Percentiles rank a stretch among this genome's conserved stretches.
Evolutionary conservation across 2,329 filamentous ascomycete genomes (phyloP).

Genomic region (Fusarium sulawesiense): DNA sequence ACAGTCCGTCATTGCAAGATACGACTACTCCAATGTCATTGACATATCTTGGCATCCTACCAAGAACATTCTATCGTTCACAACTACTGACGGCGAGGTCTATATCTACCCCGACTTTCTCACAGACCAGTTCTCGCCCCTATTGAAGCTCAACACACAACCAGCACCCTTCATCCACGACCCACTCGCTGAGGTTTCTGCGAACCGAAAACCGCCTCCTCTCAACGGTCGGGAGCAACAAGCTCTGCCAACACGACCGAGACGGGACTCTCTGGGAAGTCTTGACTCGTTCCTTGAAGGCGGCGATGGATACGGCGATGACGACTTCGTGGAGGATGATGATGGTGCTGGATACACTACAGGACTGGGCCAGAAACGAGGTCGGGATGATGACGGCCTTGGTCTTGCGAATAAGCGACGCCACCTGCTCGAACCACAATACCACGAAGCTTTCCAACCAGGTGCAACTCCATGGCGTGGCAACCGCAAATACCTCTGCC

Average conservation of each 20-base stretch:
- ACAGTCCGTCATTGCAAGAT: slow-evolving; percentile 81
- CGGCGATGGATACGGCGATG: slow-evolving; percentile 66
- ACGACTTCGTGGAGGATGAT: slow-evolving; percentile 93
- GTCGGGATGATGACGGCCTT: slow-evolving; percentile 60
- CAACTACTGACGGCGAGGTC: slow-evolving; percentile 90
- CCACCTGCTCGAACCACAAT: slow-evolving; percentile 67
- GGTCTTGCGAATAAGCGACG: slow-evolving; percentile 62
- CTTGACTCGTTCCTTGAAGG: slow-evolving; percentile 82
- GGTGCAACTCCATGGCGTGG: slow-evolving; percentile 96
- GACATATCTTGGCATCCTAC: slow-evolving; percentile 91
- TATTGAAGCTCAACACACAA: slow-evolving; percentile 71
- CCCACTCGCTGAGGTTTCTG: slow-evolving; percentile 75
- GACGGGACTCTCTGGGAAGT: slow-evolving; percentile 77
- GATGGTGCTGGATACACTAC: slow-evolving; percentile 90
- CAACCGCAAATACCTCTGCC: slow-evolving; percentile 90
- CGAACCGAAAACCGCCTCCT: slow-evolving; percentile 68
- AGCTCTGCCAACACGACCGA: slow-evolving; percentile 59
- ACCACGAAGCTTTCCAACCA: slow-evolving; percentile 90
- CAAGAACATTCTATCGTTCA: slow-evolving; percentile 90
- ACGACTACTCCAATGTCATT: slow-evolving; percentile 85
- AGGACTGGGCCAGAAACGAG: slow-evolving; percentile 62
- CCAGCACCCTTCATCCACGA: slow-evolving; percentile 89
- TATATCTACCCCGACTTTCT: slow-evolving; percentile 86
- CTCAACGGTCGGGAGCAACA: slow-evolving; percentile 67
- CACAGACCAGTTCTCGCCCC: slow-evolving; percentile 65